A percentile compares a stretch with the other conserved stretches of the same genome.
Evolutionary conservation across 2,329 filamentous ascomycete species (phyloP).

Genomic region (Monilinia vaccinii-corymbosi): DNA sequence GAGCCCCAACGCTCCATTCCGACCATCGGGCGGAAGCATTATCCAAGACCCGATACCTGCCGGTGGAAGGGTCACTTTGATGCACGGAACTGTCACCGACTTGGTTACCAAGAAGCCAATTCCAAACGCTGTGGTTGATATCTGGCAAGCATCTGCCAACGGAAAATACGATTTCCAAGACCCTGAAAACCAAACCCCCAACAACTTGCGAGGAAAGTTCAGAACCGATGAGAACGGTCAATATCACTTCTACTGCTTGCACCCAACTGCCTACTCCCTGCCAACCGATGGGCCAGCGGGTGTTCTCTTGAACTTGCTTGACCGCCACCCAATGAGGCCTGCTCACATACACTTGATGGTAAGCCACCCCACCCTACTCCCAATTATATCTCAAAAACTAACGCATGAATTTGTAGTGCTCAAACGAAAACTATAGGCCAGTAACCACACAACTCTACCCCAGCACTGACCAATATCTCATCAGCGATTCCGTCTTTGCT

Average conservation of each 20-base stretch:
- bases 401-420: slow-evolving; percentile 32
- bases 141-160: slow-evolving; percentile 57
- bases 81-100: slow-evolving; percentile 49
- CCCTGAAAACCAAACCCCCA: slow-evolving; percentile 46
- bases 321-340: slow-evolving; percentile 47
- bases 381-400: neutral
- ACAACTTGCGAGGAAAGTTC: slow-evolving; percentile 54
- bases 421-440: slow-evolving; percentile 51
- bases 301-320: slow-evolving; percentile 42
- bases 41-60: slow-evolving; percentile 38
- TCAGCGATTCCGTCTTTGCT: slow-evolving; percentile 43
- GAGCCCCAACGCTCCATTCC: slow-evolving; percentile 60
- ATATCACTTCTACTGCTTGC: slow-evolving; percentile 42
- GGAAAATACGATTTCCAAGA: slow-evolving; percentile 52
- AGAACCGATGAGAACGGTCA: slow-evolving; percentile 46
- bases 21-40: slow-evolving; percentile 62
- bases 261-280: slow-evolving; percentile 35
- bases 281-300: slow-evolving; percentile 44
- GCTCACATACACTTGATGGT: slow-evolving; percentile 52
- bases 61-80: slow-evolving; percentile 46
- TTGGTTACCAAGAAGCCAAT: slow-evolving; percentile 19
- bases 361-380: neutral
- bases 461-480: slow-evolving; percentile 51
- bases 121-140: slow-evolving; percentile 46
- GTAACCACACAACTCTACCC: slow-evolving; percentile 75